phyloP scores from a whole-genome alignment of 768 basidiomycete species.

The Bullera alba region DNA sequence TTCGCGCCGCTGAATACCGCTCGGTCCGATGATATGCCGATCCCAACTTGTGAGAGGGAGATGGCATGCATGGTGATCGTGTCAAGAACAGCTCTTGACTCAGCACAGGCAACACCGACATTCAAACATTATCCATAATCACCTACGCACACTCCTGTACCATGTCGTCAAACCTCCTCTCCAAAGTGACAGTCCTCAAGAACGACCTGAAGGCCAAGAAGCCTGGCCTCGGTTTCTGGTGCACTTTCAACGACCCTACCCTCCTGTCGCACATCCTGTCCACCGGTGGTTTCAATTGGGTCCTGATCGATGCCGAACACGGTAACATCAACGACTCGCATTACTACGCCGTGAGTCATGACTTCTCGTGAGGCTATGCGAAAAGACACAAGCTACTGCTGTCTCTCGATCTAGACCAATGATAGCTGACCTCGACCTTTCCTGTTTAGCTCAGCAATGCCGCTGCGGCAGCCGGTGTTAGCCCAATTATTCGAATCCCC shows the following conservation, averaged over 20 bases:
- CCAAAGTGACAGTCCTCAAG: slow-evolving; percentile 8
- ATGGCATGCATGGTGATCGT: too few species aligned
- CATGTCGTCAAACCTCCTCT: neutral
- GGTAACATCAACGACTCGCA: slow-evolving; percentile 33
- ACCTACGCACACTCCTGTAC: too few species aligned
- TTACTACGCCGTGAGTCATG: slow-evolving; percentile 30
- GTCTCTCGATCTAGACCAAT: too few species aligned
- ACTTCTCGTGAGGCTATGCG: too few species aligned
- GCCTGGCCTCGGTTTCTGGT: slow-evolving; percentile 36
- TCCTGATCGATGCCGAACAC: slow-evolving; percentile 36
- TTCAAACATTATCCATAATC: too few species aligned
- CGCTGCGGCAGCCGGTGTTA: slow-evolving; percentile 30
- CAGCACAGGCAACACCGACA: too few species aligned
- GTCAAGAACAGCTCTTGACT: too few species aligned
- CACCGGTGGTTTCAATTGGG: slow-evolving; percentile 32
- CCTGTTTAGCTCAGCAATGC: slow-evolving; percentile 32
- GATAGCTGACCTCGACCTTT: neutral
- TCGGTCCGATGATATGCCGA: too few species aligned
- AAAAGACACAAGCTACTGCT: too few species aligned
- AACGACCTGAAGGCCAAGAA: slow-evolving; percentile 25
- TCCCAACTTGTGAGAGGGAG: too few species aligned
- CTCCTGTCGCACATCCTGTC: slow-evolving; percentile 9
- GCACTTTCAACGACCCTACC: slow-evolving; percentile 31
- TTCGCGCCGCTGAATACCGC: too few species aligned
- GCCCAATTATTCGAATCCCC: slow-evolving; percentile 46